Base-by-base conservation (phyloP, 768 basidiomycete species). In the Panus rudis region DNA sequence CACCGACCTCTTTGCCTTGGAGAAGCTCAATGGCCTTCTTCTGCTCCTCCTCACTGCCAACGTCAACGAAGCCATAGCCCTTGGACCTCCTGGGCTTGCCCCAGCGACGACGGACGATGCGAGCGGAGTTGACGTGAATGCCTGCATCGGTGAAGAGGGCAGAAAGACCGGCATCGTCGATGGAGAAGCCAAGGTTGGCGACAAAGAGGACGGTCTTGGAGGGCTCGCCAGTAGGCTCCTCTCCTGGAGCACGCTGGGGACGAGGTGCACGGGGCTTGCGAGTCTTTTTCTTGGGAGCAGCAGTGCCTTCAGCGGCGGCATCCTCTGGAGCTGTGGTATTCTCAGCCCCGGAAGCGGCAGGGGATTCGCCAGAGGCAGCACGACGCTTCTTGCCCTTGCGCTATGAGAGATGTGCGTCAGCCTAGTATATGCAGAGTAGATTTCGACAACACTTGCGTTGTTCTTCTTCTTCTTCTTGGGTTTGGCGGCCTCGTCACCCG, bases 21-120 rank as follows among this genome's bases (percentile, higher is more conserved):
- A 92, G 75, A 52, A 79, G 78, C 44, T 79, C 79, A 50, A 99
- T 84, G 41, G 92, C 94, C 70, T 92, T 91, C 63, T 82, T 64
- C 71, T 99, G 94, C 65, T 92, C 81, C 54, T 80, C 86, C 64
- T 92, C 84, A 53, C 70, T 70, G 48, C 86, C 90, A 50, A 96
- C 90, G 55, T 98, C 93, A 59, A 99, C 94, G 59, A 99, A 99
- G 41, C 92, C 94, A 64, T 93, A 98, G 44, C 94, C 94, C 68
- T 94, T 94, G 75, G 86, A 90, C 65, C 80, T 86, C 63, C 84
- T 78, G 58, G 84, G 84, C 32, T 78, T 76, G 3, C 89, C 90
- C 75, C 78, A 90, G 56, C 82, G 79, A 58, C 83, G 76, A 60
- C 82, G 81, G 55, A 97, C 90, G 51, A 99, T 86, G 52, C 88